Percentiles rank a stretch among this genome's conserved stretches.
Evolutionary conservation across 2,329 filamentous ascomycete species (phyloP).

Genomic region (Cladorrhinum sp.): DNA sequence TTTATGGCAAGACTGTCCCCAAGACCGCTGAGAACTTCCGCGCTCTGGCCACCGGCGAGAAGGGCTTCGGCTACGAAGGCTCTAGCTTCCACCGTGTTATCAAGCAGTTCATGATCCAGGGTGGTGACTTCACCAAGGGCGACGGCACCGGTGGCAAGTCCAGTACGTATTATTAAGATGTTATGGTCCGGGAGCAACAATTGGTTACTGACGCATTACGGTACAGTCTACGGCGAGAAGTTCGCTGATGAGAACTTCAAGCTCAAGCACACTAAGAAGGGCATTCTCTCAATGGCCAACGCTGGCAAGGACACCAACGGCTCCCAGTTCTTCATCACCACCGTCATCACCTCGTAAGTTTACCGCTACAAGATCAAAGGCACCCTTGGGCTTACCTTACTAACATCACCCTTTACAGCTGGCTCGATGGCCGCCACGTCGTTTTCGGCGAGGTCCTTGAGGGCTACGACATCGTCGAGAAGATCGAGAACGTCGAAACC

Average conservation of each 20-base stretch:
- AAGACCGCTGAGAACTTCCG: constrained; percentile 74
- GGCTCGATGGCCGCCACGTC: constrained; percentile 81
- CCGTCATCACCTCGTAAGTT: constrained; percentile 68
- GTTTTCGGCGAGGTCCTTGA: constrained; percentile 88
- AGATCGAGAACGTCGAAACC: constrained; percentile 72
- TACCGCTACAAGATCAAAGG: background rate
- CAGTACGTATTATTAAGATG: constrained; percentile 50
- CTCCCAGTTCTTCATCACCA: constrained; percentile 90
- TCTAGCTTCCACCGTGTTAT: constrained; percentile 88
- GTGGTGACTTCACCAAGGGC: constrained; percentile 80
- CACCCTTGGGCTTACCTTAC: background rate
- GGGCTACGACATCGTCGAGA: constrained; percentile 76
- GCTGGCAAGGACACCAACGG: constrained; percentile 82
- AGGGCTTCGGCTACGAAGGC: constrained; percentile 79
- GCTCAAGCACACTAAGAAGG: constrained; percentile 85
- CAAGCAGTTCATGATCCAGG: constrained; percentile 89
- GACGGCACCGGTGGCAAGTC: constrained; percentile 84
- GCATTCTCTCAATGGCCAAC: constrained; percentile 82
- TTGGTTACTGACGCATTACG: background rate
- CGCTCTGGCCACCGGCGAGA: constrained; percentile 78
- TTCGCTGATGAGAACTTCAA: constrained; percentile 94
- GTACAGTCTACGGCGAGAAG: constrained; percentile 72
- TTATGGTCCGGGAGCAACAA: constrained; percentile 3
- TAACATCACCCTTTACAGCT: constrained; percentile 43
- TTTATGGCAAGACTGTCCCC: constrained; percentile 85